Base-by-base conservation (phyloP, 768 basidiomycete genomes). In the Gloeopeniophorella convolvens region DNA sequence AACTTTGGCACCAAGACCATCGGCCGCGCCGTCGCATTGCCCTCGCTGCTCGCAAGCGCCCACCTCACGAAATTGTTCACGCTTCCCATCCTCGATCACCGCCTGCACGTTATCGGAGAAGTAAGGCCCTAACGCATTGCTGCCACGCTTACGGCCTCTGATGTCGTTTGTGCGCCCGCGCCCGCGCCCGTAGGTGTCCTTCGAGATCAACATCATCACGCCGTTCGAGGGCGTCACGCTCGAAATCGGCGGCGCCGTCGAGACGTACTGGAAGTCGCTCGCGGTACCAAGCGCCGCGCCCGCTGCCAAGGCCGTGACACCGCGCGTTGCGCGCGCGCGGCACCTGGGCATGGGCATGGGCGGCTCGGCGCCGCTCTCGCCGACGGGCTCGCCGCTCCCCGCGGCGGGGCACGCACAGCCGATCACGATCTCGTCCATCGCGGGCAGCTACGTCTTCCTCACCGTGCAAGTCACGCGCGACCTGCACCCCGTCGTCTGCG, bases 211-310 rank as follows among this genome's bases (percentile, higher is more conserved):
- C 59, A 78, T 93, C 50, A 81, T 95, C 54, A 85, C 82, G 8
- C 87, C 92, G 1, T 98, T 98, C 69, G 81, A 84, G 50, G 92
- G 89, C 3, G 90, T 92, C 42, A 91, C 91, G 50, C 75, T 98
- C 11, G 90, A 94, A 68, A 86, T 97, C 47, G 94, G 93, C 20
- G 95, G 96, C 21, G 83, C 89, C 44, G 79, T 98, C 24, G 94
- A 98, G 70, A 99, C 95, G 0, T 99, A 99, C 66, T 99, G 96
- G 96, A 98, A 97, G 69, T 94, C 93, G 2, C 80, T 84, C 16
- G 72, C 77, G 3, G 70, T 70, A 16, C 72, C 78, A 12, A 63
- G 60, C 13, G 64, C 68, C 13, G 67, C 59, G 30, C 58, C 56
- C 18, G 50, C 61, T 24, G 46, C 62, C 12, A 61, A 53, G 44